These are phyloP conservation scores for Hirsutella thompsonii DNA, from an alignment of 2,329 filamentous ascomycete species.

Conservation along the genomic window DNA sequence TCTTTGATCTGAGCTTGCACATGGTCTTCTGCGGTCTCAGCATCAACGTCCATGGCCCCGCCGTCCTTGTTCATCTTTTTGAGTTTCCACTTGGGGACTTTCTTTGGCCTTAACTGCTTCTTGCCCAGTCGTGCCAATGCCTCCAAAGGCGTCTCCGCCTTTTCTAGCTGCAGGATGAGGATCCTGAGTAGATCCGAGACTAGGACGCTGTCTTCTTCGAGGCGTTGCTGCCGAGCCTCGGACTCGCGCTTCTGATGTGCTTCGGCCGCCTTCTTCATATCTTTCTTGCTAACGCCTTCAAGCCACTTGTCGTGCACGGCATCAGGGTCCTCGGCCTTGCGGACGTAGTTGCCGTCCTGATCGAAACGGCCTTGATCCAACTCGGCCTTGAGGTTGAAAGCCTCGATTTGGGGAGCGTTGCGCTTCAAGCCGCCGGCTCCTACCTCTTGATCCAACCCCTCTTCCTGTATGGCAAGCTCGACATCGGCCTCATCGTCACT, in stretches of 20 bases:
- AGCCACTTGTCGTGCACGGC: constrained; percentile 88
- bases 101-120: constrained; percentile 45
- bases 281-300: constrained; percentile 83
- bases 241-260: constrained; percentile 77
- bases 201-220: constrained; percentile 61
- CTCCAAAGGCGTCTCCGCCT: constrained; percentile 77
- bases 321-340: constrained; percentile 80
- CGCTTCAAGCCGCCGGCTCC: constrained; percentile 84
- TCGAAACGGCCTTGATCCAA: constrained; percentile 91
- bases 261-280: constrained; percentile 77
- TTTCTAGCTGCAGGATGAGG: constrained; percentile 62
- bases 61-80: constrained; percentile 49
- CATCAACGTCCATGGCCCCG: constrained; percentile 59
- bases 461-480: constrained; percentile 58
- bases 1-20: constrained; percentile 58
- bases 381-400: constrained; percentile 86
- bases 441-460: constrained; percentile 75
- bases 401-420: constrained; percentile 87
- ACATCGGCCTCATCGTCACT: constrained; percentile 55
- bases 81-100: constrained; percentile 53
- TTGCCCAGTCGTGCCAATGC: constrained; percentile 72
- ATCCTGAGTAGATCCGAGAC: constrained; percentile 60
- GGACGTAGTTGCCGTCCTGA: constrained; percentile 78
- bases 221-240: constrained; percentile 57
- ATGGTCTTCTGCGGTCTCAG: constrained; percentile 41